These are phyloP conservation scores for Aeschynomene evenia DNA, from an alignment of 306 rosid species.

Conservation along the genomic window DNA sequence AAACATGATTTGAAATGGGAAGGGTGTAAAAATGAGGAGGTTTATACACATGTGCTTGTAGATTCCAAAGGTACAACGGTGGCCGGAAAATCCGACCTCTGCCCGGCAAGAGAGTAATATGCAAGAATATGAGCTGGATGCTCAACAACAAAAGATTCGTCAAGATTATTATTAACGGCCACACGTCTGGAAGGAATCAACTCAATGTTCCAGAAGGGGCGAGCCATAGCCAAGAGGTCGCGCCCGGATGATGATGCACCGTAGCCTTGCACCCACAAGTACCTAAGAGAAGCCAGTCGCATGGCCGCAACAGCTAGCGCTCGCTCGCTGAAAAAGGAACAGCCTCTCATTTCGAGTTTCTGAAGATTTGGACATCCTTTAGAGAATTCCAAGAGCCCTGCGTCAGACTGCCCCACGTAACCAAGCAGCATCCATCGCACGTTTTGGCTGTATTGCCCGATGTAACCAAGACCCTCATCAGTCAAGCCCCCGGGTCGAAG, in stretches of 20 bases:
- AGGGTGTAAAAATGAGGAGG: slow-evolving; percentile 1
- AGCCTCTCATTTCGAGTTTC: slow-evolving; percentile 91
- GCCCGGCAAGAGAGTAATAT: slow-evolving; percentile 96
- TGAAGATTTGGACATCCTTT: slow-evolving; percentile 88
- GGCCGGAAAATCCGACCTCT: slow-evolving; percentile 74
- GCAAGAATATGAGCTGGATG: slow-evolving; percentile 94
- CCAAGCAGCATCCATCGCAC: slow-evolving; percentile 98
- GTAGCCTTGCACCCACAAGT: slow-evolving; percentile 95
- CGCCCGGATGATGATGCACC: slow-evolving; percentile 54
- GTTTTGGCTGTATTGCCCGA: slow-evolving; percentile 71
- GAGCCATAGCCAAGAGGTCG: slow-evolving; percentile 77
- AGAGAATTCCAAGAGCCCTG: slow-evolving; percentile 73
- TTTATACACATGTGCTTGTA: slow-evolving; percentile 52
- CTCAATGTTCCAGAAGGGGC: slow-evolving; percentile 94
- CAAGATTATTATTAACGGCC: background rate
- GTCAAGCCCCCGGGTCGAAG: slow-evolving; percentile 80
- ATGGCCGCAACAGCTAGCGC: slow-evolving; percentile 77
- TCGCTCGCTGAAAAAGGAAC: slow-evolving; percentile 70
- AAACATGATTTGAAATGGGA: slow-evolving; percentile 38
- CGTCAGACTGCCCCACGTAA: slow-evolving; percentile 75
- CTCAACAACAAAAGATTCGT: slow-evolving; percentile 27
- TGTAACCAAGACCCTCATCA: slow-evolving; percentile 71
- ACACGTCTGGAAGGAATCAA: slow-evolving; percentile 69
- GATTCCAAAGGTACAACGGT: slow-evolving; percentile 60
- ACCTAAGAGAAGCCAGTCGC: slow-evolving; percentile 69